Conservation (phyloP, 768 basidiomycete genomes). For the Podaxis sp. region DNA sequence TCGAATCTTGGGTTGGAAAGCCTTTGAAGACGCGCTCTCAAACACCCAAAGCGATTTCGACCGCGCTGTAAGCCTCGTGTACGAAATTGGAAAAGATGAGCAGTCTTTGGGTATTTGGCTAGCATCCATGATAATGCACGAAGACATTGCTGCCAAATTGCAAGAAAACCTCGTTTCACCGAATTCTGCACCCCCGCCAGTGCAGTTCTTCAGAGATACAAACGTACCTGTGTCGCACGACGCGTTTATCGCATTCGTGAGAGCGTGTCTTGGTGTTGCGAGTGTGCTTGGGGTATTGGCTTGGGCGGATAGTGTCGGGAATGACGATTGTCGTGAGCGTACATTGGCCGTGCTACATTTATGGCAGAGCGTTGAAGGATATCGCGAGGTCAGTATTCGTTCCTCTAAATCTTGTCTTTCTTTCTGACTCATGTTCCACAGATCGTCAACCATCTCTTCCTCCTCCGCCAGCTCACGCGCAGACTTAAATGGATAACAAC, state of each 20-base stretch:
- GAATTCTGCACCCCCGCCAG: conserved; percentile 33
- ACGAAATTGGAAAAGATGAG: conserved; percentile 64
- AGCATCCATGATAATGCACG: conserved; percentile 63
- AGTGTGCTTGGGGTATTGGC: conserved; percentile 70
- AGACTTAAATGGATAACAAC: conserved; percentile 74
- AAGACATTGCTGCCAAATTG: conserved; percentile 47
- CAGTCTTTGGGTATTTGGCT: conserved; percentile 73
- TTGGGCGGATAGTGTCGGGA: conserved; percentile 78
- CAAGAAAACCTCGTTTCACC: conserved; percentile 38
- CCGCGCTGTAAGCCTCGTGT: conserved; percentile 49
- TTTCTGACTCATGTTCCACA: conserved; percentile 23
- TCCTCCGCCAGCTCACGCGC: conserved; percentile 69
- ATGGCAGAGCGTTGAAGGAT: conserved; percentile 70
- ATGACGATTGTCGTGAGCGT: conserved; percentile 62
- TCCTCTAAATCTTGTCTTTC: neutral
- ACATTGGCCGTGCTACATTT: conserved; percentile 59
- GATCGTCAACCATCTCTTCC: conserved; percentile 75
- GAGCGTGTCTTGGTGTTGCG: conserved; percentile 67
- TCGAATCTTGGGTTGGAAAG: conserved; percentile 58
- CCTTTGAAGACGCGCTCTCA: conserved; percentile 60
- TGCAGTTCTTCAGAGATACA: conserved; percentile 28
- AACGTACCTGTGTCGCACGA: conserved; percentile 37
- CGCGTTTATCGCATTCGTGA: conserved; percentile 63
- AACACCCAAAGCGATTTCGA: conserved; percentile 53
- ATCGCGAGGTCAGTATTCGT: conserved; percentile 56